Base-by-base conservation (phyloP, 2,329 filamentous ascomycete genomes). In the Sodiomyces alkalinus region DNA sequence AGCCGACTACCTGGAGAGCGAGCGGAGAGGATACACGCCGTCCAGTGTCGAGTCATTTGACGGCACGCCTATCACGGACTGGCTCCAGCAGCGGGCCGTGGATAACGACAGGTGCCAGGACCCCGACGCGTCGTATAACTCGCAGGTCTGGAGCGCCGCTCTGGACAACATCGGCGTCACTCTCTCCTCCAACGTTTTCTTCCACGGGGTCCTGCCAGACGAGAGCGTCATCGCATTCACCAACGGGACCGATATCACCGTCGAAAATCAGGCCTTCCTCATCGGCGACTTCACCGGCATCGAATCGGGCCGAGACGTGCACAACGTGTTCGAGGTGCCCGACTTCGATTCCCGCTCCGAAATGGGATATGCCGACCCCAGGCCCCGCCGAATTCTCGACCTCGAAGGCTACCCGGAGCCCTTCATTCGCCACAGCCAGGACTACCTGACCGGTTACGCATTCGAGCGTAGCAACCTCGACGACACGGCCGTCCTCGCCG, bases 41-140 rank as follows among this genome's bases (percentile, higher is more conserved):
- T 36, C 32, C 2, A 26, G 34, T 5, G 30, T 38, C 4, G 22
- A 12, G 14, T 27, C 16, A 4, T 33, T 34, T 14, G 36, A 34
- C 11, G 9, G 18, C 5, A 21, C 21, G 3, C 20, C 27, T 2
- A 33, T 36, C 22, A 19, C 17, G 22, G 28, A 34, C 13, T 29
- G 31, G 26, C 9, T 38, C 12, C 29, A 37, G 30, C 34, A 37
- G 26, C 31, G 34, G 5, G 29, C 32, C 7, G 30, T 31, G 13
- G 30, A 33, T 19, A 36, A 36, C 20, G 31, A 32, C 8, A n/a
- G 21, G 8, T 23, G 30, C 27, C 38, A 39, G n/a, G 36, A 40
- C 18, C 38, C 38, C 1, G 38, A 40, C 14, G 38, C 38, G 4
- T 27, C 29, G 6, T 40, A 39, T 17, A 40, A 40, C 16, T 18